Evolutionary conservation across 2,329 filamentous ascomycete species (phyloP).

Genomic region (Colletotrichum theobromicola): DNA sequence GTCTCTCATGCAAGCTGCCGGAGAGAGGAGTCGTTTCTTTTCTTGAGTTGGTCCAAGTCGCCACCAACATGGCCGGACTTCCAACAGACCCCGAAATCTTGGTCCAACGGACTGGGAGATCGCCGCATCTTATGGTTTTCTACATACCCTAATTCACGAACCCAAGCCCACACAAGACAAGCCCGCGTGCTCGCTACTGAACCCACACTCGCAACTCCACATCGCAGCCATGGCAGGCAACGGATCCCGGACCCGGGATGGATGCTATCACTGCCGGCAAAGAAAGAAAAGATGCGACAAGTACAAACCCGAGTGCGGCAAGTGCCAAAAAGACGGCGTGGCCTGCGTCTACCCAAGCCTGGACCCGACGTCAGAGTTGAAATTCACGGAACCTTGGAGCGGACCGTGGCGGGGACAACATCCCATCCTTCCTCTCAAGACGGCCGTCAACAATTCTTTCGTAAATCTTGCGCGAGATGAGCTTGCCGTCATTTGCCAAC

Average conservation of each 20-base stretch:
- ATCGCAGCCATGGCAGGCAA: neutral
- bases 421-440: neutral
- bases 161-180: neutral
- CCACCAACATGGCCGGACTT: neutral
- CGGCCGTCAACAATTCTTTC: neutral
- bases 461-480: neutral
- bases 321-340: neutral
- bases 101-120: neutral
- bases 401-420: neutral
- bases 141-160: neutral
- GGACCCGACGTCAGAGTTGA: neutral
- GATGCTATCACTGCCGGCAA: neutral
- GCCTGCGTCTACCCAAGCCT: neutral
- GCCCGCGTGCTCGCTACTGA: neutral
- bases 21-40: neutral
- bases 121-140: neutral
- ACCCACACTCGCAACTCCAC: neutral
- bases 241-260: neutral
- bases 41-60: neutral
- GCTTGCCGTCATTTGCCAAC: neutral
- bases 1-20: neutral
- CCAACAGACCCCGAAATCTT: neutral
- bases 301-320: neutral
- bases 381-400: neutral
- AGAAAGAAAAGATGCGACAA: neutral